Evolutionary conservation across 768 basidiomycete genomes (phyloP), one percentile per base, ranked within the genome.

Genomic region (Boletus pseudo-olivaceus): DNA sequence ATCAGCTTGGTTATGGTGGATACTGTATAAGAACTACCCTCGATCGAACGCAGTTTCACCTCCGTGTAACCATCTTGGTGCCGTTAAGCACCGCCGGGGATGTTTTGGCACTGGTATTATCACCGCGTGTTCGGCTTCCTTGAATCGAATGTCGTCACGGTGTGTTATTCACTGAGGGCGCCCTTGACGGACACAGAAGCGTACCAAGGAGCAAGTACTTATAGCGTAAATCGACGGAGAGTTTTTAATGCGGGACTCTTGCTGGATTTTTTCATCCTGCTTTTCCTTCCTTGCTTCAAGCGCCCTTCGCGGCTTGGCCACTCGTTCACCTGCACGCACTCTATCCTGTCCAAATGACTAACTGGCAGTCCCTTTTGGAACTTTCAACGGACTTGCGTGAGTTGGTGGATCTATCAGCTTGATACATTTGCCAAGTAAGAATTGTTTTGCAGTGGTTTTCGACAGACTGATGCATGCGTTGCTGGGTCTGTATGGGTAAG

Each of bases 401-500:
- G 75, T 57, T 9, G n/a, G 15, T n/a, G 29, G 26, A 47, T 52
- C 19, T 23, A 26, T 54, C 38, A 9, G 33, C 43, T 45, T 4
- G 26, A n/a, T 20, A n/a, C 43, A 15, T 47, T 7, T 10, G 19
- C 50, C 41, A 9, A 57, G 33, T 43, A 41, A 43, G 34, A 15
- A 39, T 29, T 10, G 3, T 40, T 39, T 46, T 47, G 9, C 58
- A 78, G 77, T 64, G 46, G 61, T 70, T 34, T 78, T 79, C 54
- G 59, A 66, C 47, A 72, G 70, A 52, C 56, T 77, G 53, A 73
- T 78, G 61, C 78, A 79, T 54, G 60, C 63, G n/a, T 61, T 79
- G 38, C 62, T 77, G 41, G 77, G 77, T 15, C 68, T 78, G 34
- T 78, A 78, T 62, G 65, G 73, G 77, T 78, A 49, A 62, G 77